phyloP scores from a whole-genome alignment of 1,139 yeast genomes.

The Pneumocystis oryctolagi region DNA sequence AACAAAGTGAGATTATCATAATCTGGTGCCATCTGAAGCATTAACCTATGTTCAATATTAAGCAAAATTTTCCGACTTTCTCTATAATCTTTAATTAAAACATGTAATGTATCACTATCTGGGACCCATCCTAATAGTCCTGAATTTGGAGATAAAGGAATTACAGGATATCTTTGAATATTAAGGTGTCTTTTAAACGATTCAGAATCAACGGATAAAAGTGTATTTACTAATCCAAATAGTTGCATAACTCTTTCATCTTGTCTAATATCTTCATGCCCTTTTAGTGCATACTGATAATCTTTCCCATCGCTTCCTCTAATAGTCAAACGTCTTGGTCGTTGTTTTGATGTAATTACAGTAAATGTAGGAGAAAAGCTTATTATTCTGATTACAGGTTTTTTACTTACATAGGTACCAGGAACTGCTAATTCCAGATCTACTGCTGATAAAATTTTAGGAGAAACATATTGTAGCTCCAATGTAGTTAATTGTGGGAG shows the following conservation, averaged over 20 bases:
- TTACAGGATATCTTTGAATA: constrained; percentile 82
- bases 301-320: constrained; percentile 86
- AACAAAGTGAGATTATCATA: constrained; percentile 76
- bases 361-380: constrained; percentile 69
- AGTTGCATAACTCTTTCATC: constrained; percentile 96
- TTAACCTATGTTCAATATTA: constrained; percentile 86
- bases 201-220: constrained; percentile 79
- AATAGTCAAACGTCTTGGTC: constrained; percentile 73
- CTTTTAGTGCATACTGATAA: constrained; percentile 68
- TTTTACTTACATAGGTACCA: constrained; percentile 80
- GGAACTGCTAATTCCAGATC: constrained; percentile 84
- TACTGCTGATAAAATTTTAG: constrained; percentile 62
- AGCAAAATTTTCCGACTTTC: constrained; percentile 78
- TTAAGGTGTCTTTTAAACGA: constrained; percentile 91
- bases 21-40: constrained; percentile 97
- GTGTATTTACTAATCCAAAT: constrained; percentile 85
- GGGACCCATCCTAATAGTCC: constrained; percentile 97
- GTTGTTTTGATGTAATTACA: constrained; percentile 89
- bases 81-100: constrained; percentile 77
- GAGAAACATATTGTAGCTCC: constrained; percentile 87
- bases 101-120: constrained; percentile 92
- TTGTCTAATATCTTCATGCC: constrained; percentile 96
- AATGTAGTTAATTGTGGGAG: constrained; percentile 73
- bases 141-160: constrained; percentile 92
- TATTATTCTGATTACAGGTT: constrained; percentile 56